Base-by-base conservation (phyloP, 75 land plant species). In the Picea sitchensis region DNA sequence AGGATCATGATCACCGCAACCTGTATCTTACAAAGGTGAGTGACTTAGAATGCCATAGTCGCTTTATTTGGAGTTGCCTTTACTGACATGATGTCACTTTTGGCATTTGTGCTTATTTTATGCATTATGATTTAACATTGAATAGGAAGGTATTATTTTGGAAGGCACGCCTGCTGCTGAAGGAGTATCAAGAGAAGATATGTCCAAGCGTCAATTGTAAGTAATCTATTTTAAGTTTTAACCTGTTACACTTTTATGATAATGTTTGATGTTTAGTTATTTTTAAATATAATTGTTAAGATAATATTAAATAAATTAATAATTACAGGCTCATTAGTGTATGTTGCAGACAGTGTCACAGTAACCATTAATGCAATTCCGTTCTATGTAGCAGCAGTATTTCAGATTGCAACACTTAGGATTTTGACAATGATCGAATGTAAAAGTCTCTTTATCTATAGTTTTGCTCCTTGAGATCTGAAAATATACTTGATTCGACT, bases 81-180 rank as follows among this genome's bases (percentile, higher is more conserved):
- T 18, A 18, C 56, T 51, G 56, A 11, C 44, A 51, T 51, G 56
- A 51, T 65, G 30, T 1, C 4, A 23, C 15, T 65, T 11, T 30
- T 30, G 13, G 68, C 23, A 65, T 65, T 65, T 77, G 58, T 15
- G 76, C 34, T 76, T 79, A 31, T 15, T 32, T 41, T 47, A 20
- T 59, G 31, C 73, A 38, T 80, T 65, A 58, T n/a, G 11, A 14
- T 59, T 64, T 62, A 68, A 60, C 15, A 59, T 26, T 77, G 41
- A 69, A 85, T 85, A 98, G 99, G 99, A 98, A 85, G 99, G 99
- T 47, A 78, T 84, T 17, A 95, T 98, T 82, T 63, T 89, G 65
- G 91, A 85, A 62, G 98, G 94, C 11, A 90, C 93, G 47, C 86
- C 98, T 63, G 99, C 98, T 82, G 98, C 98, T 81, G 84, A 82